Evolutionary conservation across 352 stramenopile species (phyloP), one percentile per base, ranked within the genome.

Genomic region (Pythium phragmiticola): DNA sequence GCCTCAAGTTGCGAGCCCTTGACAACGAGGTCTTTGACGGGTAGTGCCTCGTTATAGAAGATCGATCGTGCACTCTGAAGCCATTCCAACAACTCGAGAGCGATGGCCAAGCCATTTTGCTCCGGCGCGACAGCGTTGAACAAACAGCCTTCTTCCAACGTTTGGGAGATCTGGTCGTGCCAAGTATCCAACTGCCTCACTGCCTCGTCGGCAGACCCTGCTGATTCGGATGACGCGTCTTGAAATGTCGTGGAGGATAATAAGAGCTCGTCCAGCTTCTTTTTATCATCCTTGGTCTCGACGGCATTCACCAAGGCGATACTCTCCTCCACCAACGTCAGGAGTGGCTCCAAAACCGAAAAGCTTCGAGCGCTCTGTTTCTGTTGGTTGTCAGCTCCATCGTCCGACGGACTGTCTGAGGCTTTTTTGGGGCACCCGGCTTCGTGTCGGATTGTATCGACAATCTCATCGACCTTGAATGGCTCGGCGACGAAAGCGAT

Each of bases 41-140:
- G 78, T 9, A 92, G 72, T 57, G 75, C 65, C 33, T 93, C 82
- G 43, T 92, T 83, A 54, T 93, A 92, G 56, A 95, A 92, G 41
- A 94, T 77, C 0, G 82, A 91, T 7, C 85, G 74, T 46, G 85
- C 78, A 39, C 72, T 82, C 59, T 92, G 78, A 26, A 93, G 76
- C 87, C 87, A 95, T 51, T 88, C 74, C 13, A 95, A 62, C 45
- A 92, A 60, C 46, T 84, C 77, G 55, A 87, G 58, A n/a, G 89
- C 73, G 14, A 80, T 61, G 11, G 33, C 52, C 16, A 92, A 56
- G 9, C 65, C 71, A 19, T 84, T 65, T 30, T 84, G 68, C 59
- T 94, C 82, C 0, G 85, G 84, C 9, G 77, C 72, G 60, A 84
- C 71, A 0, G 86, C 82, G 30, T 86, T 94, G 12, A 92, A 82